phyloP scores from a whole-genome alignment of 2,329 filamentous ascomycete species.

The Amesomyces nigricolor region DNA sequence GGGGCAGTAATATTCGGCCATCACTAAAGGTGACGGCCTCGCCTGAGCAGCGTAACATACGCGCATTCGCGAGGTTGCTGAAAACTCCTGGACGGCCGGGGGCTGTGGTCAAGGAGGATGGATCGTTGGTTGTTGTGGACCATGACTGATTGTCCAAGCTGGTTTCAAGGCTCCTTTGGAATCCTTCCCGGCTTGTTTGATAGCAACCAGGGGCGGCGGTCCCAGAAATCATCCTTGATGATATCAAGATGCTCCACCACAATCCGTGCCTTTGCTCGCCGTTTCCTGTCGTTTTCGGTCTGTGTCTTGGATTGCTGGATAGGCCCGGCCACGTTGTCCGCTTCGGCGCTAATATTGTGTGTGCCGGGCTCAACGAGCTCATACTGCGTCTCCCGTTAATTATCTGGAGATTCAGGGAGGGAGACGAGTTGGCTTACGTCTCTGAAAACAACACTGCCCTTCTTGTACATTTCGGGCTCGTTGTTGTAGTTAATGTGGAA shows the following conservation, averaged over 20 bases:
- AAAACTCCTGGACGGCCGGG: not conserved
- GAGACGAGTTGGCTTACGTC: slow-evolving; percentile 49
- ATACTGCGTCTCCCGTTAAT: slow-evolving; percentile 44
- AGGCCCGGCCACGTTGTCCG: slow-evolving; percentile 48
- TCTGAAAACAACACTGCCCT: slow-evolving; percentile 84
- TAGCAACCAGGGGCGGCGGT: slow-evolving; percentile 75
- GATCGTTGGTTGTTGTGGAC: not conserved
- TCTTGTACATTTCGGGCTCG: slow-evolving; percentile 85
- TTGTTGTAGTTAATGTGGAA: slow-evolving; percentile 98
- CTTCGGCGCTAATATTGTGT: slow-evolving; percentile 42
- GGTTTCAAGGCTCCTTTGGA: slow-evolving; percentile 49
- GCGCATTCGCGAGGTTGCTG: not conserved
- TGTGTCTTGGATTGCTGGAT: slow-evolving; percentile 68
- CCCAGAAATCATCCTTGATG: slow-evolving; percentile 94
- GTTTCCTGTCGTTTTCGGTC: slow-evolving; percentile 75
- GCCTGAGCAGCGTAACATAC: not conserved
- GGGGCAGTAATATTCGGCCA: not conserved
- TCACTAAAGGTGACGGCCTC: not conserved
- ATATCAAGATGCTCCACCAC: slow-evolving; percentile 85
- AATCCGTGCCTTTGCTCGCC: slow-evolving; percentile 71
- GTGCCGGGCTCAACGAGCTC: slow-evolving; percentile 58
- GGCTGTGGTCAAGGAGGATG: not conserved
- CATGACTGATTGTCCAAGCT: not conserved
- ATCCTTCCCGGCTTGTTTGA: slow-evolving; percentile 67
- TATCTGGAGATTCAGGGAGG: not conserved